Evolutionary conservation across 768 basidiomycete species (phyloP).

Genomic region (Russula abietina): DNA sequence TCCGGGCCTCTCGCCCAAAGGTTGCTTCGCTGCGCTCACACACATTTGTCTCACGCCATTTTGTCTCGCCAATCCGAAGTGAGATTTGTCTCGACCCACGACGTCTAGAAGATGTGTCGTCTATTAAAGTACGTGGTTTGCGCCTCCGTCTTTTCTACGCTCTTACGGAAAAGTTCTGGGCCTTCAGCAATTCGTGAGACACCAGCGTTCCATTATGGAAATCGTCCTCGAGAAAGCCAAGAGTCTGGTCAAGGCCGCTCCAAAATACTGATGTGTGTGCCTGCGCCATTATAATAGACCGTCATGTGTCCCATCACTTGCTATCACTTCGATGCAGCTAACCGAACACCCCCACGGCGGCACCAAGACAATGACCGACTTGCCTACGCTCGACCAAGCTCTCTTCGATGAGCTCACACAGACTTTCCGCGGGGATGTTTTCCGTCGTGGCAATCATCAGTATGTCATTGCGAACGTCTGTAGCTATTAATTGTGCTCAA

Average conservation of each 20-base stretch:
- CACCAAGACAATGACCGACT: neutral
- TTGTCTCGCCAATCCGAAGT: too few relatives aligned
- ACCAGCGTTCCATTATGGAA: constrained; percentile 5
- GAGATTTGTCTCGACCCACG: too few relatives aligned
- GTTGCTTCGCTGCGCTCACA: too few relatives aligned
- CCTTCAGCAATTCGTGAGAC: neutral
- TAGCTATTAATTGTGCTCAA: neutral
- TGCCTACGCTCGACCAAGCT: constrained; percentile 14
- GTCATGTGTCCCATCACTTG: neutral
- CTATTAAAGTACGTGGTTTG: neutral
- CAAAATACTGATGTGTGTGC: neutral
- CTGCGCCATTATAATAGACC: constrained; percentile 6
- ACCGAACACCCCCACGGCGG: neutral
- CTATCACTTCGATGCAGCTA: constrained; percentile 1
- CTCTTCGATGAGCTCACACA: constrained; percentile 19
- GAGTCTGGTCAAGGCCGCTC: constrained; percentile 11
- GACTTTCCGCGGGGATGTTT: constrained; percentile 19
- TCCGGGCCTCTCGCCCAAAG: too few relatives aligned
- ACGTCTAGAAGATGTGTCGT: neutral
- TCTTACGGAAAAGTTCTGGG: constrained; percentile 4
- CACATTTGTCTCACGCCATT: too few relatives aligned
- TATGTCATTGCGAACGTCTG: neutral
- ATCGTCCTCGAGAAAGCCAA: neutral
- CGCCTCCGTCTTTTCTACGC: neutral
- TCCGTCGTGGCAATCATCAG: constrained; percentile 19